Base-by-base conservation (phyloP, 768 basidiomycete species). In the Coprinopsis marcescibilis region DNA sequence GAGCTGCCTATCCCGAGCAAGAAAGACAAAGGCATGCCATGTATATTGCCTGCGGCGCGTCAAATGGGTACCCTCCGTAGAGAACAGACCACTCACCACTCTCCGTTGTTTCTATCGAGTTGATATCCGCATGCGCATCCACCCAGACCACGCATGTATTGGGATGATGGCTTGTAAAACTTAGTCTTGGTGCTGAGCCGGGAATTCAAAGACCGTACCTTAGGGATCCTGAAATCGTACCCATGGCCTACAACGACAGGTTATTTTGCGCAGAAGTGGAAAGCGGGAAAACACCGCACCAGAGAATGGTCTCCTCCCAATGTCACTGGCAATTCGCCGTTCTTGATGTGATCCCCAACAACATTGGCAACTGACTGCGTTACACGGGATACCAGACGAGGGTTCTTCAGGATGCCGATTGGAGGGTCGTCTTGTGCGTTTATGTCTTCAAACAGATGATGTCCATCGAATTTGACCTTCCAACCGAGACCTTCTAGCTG, bases 21-120 rank as follows among this genome's bases (percentile, higher is more conserved):
- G 78, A 98, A 98, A 4, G 96, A 90, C 35, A 98, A 78, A 17
- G 96, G 96, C 85, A 96, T 97, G 51, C 96, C 96, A 66, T 99
- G 96, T 37, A 99, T 84, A 66, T 98, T 97, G 24, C 95, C 95
- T 77, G 60, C 27, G 6, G 5, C 15, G 24, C 14, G 26, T 42
- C 46, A 23, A 50, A 52, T 21, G 45, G 42, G 20, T 23, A 32
- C 4, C 33, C 10, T 30, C 34, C 15, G 13, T 37, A 46, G 58
- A 60, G 45, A 33, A 50, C 30, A 46, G 27, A 6, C 36, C 27
- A 57, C 68, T 46, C 60, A 78, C 85, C 85, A 55, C 85, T 81
- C 34, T 69, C 83, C 15, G 93, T 93, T 13, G 88, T 80, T 46
- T 85, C 80, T 10, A 76, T 68, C 4, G 94, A 96, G 65, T 99